These are phyloP conservation scores for Ottelia alismoides DNA, from an alignment of 106 monocot genomes.

Conservation along the genomic window DNA sequence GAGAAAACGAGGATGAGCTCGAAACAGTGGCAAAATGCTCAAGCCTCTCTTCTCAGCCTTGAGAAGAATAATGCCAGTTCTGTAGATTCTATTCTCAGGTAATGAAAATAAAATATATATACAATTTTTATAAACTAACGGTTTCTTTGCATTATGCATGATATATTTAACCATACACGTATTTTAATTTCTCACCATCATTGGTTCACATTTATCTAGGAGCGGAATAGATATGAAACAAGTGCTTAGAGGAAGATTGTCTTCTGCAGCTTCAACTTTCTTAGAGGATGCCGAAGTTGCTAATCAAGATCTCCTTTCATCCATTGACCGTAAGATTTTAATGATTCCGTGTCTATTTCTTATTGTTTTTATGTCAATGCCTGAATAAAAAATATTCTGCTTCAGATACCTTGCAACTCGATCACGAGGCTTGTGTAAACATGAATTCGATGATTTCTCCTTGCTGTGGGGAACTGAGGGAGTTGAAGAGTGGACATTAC, in stretches of 20 bases:
- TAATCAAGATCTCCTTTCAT: conserved; percentile 51
- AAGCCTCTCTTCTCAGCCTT: conserved; percentile 33
- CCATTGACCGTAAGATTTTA: conserved; percentile 52
- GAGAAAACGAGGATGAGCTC: conserved; percentile 23
- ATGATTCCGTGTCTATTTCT: not conserved
- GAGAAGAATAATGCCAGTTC: conserved; percentile 32
- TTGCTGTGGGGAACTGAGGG: conserved; percentile 36
- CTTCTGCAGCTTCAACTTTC: conserved; percentile 39
- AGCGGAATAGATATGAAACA: conserved; percentile 51
- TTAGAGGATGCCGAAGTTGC: conserved; percentile 50
- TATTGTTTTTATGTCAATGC: not conserved
- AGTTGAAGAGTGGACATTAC: conserved; percentile 53
- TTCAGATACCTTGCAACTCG: conserved; percentile 74
- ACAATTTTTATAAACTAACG: too few relatives aligned
- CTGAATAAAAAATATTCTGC: too few relatives aligned
- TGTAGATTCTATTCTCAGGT: conserved; percentile 56
- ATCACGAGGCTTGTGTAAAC: conserved; percentile 61
- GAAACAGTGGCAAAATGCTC: conserved; percentile 59
- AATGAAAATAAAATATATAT: conserved; percentile 2
- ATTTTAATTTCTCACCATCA: too few relatives aligned
- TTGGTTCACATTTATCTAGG: conserved; percentile 29
- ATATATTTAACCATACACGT: too few relatives aligned
- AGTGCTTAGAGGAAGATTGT: conserved; percentile 43
- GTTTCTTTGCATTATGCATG: too few relatives aligned
- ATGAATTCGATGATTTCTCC: conserved; percentile 44